Evolutionary conservation across 345 rosid genomes (phyloP), one percentile per base, ranked within the genome.

Genomic region (Melastoma malabathricum): DNA sequence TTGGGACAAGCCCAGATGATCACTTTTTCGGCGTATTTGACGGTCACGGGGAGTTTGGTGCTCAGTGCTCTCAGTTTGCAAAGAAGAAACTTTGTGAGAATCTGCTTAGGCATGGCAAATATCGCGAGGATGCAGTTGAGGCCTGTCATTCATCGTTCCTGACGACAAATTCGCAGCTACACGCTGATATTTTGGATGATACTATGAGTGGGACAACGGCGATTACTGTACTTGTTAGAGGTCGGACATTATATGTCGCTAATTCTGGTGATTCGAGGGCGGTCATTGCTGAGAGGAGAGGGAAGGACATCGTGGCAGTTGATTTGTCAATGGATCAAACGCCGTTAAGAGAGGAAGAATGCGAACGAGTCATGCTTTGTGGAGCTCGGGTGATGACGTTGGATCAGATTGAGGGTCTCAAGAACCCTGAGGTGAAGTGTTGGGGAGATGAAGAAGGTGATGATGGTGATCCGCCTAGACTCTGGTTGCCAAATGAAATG

Each of bases 171-270:
- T 67, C 77, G 1, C 96, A 92, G 77, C 55, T 92, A 34, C 87
- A 82, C 17, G 84, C 71, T 1, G 98, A 87, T 70, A 15, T 50
- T 38, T 48, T 92, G 44, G 98, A 92, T 59, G 98, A 92, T 60
- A 72, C 75, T 64, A 92, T 92, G 98, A 92, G 98, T 15, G 98
- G 98, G 14, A 92, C 98, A 1, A 92, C 98, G 13, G 86, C 96
- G 0, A 74, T 92, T 47, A 84, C 98, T 39, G 83, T 92, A 57
- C 65, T 92, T 62, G 95, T 92, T 52, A 75, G 96, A 41, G 98
- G 98, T 3, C 69, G 78, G 63, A 84, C 73, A 3, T 63, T 92
- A 3, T 82, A 75, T 48, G 93, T 84, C 16, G 93, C 93, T 0
- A 92, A 92, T 76, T 68, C 81, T 0, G 98, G 98, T 43, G 98